phyloP scores from a whole-genome alignment of 768 basidiomycete species.

The Serendipita sp. region DNA sequence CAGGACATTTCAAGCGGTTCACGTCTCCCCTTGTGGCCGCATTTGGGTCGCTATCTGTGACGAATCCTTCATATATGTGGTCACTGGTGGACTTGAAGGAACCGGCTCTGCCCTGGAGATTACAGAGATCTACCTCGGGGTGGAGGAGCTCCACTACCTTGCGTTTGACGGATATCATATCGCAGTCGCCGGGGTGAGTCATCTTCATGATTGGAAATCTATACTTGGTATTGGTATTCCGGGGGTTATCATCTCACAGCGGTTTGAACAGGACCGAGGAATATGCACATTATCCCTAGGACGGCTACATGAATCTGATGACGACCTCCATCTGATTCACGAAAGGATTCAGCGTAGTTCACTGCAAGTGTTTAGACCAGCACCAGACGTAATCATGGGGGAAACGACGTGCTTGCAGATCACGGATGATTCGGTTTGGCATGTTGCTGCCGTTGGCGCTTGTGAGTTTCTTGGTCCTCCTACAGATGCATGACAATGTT shows the following conservation, averaged over 20 bases:
- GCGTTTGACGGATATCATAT: conserved; percentile 3
- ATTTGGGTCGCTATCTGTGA: conserved; percentile 1
- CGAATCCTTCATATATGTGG: background rate
- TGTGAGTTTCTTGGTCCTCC: background rate
- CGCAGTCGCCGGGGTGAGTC: background rate
- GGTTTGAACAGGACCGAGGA: background rate
- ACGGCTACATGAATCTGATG: background rate
- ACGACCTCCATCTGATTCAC: background rate
- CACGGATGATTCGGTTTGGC: background rate
- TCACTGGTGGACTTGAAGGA: background rate
- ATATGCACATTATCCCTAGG: background rate
- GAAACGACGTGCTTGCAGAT: background rate
- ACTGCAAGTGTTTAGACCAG: background rate
- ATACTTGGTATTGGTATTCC: background rate
- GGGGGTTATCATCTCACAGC: too few species aligned
- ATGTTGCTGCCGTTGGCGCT: background rate
- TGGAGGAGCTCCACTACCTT: background rate
- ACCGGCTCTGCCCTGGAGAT: background rate
- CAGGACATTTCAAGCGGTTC: background rate
- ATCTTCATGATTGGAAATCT: background rate
- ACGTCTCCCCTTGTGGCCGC: background rate
- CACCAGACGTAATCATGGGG: background rate
- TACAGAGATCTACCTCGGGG: background rate
- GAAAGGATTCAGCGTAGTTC: background rate
- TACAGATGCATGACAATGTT: background rate